Evolutionary conservation across 2,329 filamentous ascomycete genomes (phyloP), one percentile per base, ranked within the genome.

Genomic region (Zymoseptoria crescenta): DNA sequence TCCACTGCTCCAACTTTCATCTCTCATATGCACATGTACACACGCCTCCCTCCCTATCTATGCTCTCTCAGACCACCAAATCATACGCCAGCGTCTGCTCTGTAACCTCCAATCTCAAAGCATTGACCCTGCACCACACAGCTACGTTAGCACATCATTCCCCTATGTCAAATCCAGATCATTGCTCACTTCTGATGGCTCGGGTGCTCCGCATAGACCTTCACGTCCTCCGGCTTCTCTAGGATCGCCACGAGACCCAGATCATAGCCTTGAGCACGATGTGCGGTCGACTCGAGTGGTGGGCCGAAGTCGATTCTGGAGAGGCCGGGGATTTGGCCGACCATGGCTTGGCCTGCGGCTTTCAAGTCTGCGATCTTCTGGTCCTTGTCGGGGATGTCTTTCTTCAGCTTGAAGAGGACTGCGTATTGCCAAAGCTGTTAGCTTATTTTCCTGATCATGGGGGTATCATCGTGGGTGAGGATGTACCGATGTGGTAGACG

Each of bases 221-320:
- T 67, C 4, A 79, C 63, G 68, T 78, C 70, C 41, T 75, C 75
- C 2, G 72, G 61, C 49, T 74, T 75, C 61, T 79, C 77, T 63
- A 80, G 59, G 5, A 78, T 70, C 4, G 77, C 76, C n/a, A 80
- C 73, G 9, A 80, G 60, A 2, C 74, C 77, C 70, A 77, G 72
- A 65, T 79, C 68, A 58, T 74, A 80, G 0, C 77, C 77, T 56
- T 78, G 73, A 20, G 75, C 73, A 45, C 77, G 71, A 30, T 74
- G 69, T 4, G 76, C 73, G 13, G 73, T 76, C 24, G 74, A 72
- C 0, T 74, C 68, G 20, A 77, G 62, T 3, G 77, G 76, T 27
- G 64, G 61, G 4, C 64, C 65, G 45, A 67, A 60, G 16, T 65
- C 61, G 28, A 67, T 60, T 41, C 60, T 60, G 41, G 59, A 51